Percentiles rank a stretch among this genome's conserved stretches.
These are phyloP conservation scores for Cymbopogon citratus DNA, from an alignment of 176 grass and related monocot species.

Conservation along the genomic window DNA sequence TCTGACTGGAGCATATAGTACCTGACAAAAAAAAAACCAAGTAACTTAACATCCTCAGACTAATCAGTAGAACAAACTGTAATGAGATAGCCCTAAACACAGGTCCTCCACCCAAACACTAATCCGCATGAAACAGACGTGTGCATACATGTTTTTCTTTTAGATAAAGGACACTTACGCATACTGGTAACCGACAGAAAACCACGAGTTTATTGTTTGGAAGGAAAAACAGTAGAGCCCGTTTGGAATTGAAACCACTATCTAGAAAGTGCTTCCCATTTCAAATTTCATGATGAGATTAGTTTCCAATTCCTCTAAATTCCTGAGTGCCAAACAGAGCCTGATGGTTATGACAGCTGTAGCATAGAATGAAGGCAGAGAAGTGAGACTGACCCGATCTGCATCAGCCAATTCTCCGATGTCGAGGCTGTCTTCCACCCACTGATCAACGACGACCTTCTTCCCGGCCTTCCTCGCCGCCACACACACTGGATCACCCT, in stretches of 20 bases:
- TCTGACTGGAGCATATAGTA: constrained; percentile 65
- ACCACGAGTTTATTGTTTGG: not conserved
- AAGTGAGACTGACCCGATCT: constrained; percentile 42
- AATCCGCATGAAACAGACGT: not conserved
- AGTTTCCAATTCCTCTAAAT: not conserved
- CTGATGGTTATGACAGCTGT: not conserved
- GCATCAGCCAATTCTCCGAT: constrained; percentile 43
- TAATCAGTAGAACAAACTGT: not conserved
- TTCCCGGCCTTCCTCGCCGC: constrained; percentile 55
- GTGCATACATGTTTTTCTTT: not conserved
- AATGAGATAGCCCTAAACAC: not conserved
- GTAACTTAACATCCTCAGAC: not conserved
- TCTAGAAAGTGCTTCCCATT: not conserved
- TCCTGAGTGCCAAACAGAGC: not conserved
- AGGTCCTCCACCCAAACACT: not conserved
- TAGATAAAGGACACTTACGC: not conserved
- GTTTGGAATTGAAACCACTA: not conserved
- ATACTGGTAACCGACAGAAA: not conserved
- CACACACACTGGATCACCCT: constrained; percentile 76
- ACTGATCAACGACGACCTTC: constrained; percentile 65
- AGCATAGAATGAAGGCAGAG: not conserved
- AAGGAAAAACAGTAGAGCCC: not conserved
- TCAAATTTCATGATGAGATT: not conserved
- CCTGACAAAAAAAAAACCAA: constrained; percentile 32
- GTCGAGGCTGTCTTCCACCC: constrained; percentile 70